A percentile compares a stretch with the other conserved stretches of the same genome.
These are phyloP conservation scores for Pythium phragmitis DNA, from an alignment of 352 stramenopile species.

Conservation along the genomic window DNA sequence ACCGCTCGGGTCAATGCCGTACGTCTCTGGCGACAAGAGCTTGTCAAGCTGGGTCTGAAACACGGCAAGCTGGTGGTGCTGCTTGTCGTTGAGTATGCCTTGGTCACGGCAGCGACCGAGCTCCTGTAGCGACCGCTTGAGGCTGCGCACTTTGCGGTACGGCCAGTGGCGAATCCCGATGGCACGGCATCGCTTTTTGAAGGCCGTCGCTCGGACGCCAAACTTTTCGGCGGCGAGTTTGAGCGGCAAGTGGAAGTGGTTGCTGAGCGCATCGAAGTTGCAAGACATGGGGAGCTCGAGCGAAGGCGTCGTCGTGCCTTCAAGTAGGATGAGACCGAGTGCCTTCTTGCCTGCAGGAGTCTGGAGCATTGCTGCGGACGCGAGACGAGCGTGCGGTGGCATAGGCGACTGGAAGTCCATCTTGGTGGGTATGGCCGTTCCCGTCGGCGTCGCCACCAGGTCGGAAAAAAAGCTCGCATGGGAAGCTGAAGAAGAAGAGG, in stretches of 20 bases:
- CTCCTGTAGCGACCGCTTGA: conserved; percentile 59
- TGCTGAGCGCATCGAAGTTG: conserved; percentile 44
- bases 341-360: conserved; percentile 24
- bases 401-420: conserved; percentile 34
- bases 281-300: conserved; percentile 34
- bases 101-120: conserved; percentile 66
- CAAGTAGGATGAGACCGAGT: conserved; percentile 25
- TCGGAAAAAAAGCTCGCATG: conserved; percentile 8
- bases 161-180: conserved; percentile 67
- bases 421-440: conserved; percentile 16
- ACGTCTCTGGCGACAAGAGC: conserved; percentile 75
- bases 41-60: conserved; percentile 79
- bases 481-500: neutral
- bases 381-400: conserved; percentile 25
- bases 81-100: conserved; percentile 70
- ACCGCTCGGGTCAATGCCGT: conserved; percentile 72
- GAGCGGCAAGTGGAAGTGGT: conserved; percentile 58
- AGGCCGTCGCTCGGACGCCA: conserved; percentile 54
- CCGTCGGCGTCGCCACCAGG: conserved; percentile 25
- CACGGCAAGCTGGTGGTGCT: conserved; percentile 58
- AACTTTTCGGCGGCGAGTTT: conserved; percentile 63
- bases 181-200: conserved; percentile 59
- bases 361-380: conserved; percentile 18
- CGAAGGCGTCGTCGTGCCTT: conserved; percentile 23
- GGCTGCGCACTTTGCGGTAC: conserved; percentile 58